Conservation (phyloP, 257 asterid species). For the Lithospermum erythrorhizon region DNA sequence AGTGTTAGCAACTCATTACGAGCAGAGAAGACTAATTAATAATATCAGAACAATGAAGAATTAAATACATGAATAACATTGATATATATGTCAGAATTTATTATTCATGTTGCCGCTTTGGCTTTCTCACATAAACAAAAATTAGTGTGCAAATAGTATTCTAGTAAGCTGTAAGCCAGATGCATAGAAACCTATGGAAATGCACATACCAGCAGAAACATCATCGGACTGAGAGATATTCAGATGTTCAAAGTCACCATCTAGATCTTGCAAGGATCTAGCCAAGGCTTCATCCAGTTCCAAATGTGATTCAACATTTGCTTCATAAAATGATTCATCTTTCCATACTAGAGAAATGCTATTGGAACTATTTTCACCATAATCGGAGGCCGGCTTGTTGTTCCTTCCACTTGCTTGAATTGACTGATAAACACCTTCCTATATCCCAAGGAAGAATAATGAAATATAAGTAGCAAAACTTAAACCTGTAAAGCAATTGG, state of each 20-base stretch:
- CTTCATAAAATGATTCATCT: conserved; percentile 29
- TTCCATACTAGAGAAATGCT: conserved; percentile 26
- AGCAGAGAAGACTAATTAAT: neutral
- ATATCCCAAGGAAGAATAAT: conserved; percentile 1
- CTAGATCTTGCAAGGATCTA: conserved; percentile 65
- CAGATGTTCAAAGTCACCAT: conserved; percentile 50
- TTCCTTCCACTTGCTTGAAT: conserved; percentile 43
- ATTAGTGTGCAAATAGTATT: no score
- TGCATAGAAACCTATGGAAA: no score
- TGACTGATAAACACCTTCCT: conserved; percentile 67
- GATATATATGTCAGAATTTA: no score
- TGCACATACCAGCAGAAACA: conserved; percentile 29
- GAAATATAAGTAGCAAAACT: neutral
- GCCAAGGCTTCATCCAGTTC: conserved; percentile 87
- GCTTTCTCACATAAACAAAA: no score
- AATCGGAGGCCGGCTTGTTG: conserved; percentile 19
- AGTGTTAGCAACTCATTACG: conserved; percentile 1
- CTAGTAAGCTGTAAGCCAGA: no score
- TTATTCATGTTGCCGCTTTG: no score
- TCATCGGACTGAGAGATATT: conserved; percentile 30
- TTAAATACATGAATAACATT: neutral
- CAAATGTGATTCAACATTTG: conserved; percentile 42
- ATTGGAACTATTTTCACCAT: conserved; percentile 35
- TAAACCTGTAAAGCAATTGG: neutral
- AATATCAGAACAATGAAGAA: neutral